Base-by-base conservation (phyloP, 2,329 filamentous ascomycete species). In the Drechslera avenae region DNA sequence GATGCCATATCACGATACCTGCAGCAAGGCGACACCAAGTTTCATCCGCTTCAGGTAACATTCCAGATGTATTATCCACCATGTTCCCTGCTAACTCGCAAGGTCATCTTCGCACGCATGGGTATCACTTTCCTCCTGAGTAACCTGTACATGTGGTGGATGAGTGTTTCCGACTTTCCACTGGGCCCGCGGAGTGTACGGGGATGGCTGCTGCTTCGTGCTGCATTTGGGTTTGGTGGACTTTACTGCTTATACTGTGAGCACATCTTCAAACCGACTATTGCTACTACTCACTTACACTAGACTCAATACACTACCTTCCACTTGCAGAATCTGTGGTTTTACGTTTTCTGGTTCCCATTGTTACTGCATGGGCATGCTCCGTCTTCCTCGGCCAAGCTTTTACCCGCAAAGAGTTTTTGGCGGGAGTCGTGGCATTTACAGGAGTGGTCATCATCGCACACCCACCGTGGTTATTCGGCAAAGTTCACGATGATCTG, bases 271-370 rank as follows among this genome's bases (percentile, higher is more conserved):
- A 23, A 23, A 5, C 21, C 21, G 9, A 23, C 9, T 23, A 7
- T 23, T 7, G 21, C 21, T 8, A 2, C 5, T 23, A 23, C 21
- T 23, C 21, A 5, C 33, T 60, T 18, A 21, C 4, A 13, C 31
- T 12, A 78, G 76, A 84, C 63, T 85, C 82, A 9, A 75, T 88
- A 52, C 83, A 88, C 69, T 93, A 92, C 63, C 81, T 95, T 4
- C 88, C 89, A 0, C 79, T 95, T 1, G 88, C 90, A 7, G 90
- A 95, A 67, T 89, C 90, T 2, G 92, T 89, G 0, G 90, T 95
- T 19, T 86, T 96, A 45, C 91, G 88, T 9, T 96, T 95, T 67
- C 79, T 96, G 6, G 83, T 87, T 0, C 91, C 91, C 0, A 86
- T 86, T 13, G 78, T 93, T 6, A 83, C 88, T 8, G 88, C 88